Evolutionary conservation across 371 early-diverging fungal species (phyloP), one percentile per base, ranked within the genome.

Genomic region (Coemansia sp.): DNA sequence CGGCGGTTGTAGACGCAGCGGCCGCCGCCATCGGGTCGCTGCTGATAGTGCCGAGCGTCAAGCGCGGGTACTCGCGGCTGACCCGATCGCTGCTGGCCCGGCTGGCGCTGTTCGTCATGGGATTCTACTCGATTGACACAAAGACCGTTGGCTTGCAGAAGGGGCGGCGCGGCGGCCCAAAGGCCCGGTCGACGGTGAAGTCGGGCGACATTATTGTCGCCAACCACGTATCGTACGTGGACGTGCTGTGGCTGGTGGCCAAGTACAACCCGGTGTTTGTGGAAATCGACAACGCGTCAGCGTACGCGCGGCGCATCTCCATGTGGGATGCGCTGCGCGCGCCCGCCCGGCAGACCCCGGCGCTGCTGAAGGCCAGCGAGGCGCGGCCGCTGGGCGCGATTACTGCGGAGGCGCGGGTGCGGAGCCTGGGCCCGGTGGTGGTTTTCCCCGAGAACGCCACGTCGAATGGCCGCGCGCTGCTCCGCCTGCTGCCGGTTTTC

Each of bases 381-480:
- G 79, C 79, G 1, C 59, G 53, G 48, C 54, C 76, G 32, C 62
- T 76, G 39, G 47, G 38, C 11, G 36, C 33, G 9, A 58, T 79
- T 16, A 72, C 84, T 4, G 69, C 75, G 43, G 61, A 81, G 29
- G 84, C 86, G 46, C 80, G 84, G 14, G 55, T 69, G 39, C 77
- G 69, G 11, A 43, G 63, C 11, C 38, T 62, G 54, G 88, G 91
- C 0, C 94, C 95, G 6, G 80, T 94, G 12, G 87, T 90, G 44
- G 80, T 94, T 7, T 92, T 94, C 60, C 88, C 94, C 0, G 95
- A 93, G 84, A 93, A 88, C 24, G 92, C 95, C 0, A 94, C 95
- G 1, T 87, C 91, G 42, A 95, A 95, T 78, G 91, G 92, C 38
- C 83, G 91, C 7, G 94, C 93, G 0, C 74, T 95, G 44, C 80